Evolutionary conservation across 768 basidiomycete species (phyloP), one percentile per base, ranked within the genome.

Genomic region (Chalciporus pseudorubinellus): DNA sequence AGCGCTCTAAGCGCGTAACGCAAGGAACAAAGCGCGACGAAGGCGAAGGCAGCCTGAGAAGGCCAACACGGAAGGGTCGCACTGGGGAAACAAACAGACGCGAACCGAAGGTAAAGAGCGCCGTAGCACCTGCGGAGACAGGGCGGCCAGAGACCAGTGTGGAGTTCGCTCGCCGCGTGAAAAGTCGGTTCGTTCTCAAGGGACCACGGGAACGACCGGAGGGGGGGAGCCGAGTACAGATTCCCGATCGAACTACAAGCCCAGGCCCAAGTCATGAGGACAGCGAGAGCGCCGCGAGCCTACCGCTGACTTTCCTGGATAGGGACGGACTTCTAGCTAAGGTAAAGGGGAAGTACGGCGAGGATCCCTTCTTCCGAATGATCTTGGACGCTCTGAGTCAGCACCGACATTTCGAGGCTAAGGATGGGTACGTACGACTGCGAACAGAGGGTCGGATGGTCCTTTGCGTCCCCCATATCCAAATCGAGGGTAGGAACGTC

Each of bases 341-440:
- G 10, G 12, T 45, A 1, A 45, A 45, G 31, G 18, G 18, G 6
- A 16, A n/a, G 3, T 73, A 73, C 45, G n/a, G 1, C 0, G 55
- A 65, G 9, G 72, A 75, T 40, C 9, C 46, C 0, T 72, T 70
- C 55, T 75, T 71, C 47, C 44, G 42, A 3, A 16, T 41, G 0
- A 60, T 74, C 7, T 4, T 70, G 0, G 40, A 44, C 14, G 53
- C 59, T 3, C 66, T 67, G 0, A 39, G 46, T 0, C 40, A 63
- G 2, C 66, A 44, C 45, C 60, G 59, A 40, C 62, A 70, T 51
- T 72, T 71, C 42, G 24, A 19, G 3, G 47, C 62, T 0, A 16
- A 19, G 0, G 57, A 69, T 16, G 67, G 61, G 0, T 52, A 70
- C 1, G 16, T 72, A 0, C 60, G 59, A 44, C 42, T 65, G 13